phyloP scores from a whole-genome alignment of 2,329 filamentous ascomycete species.

The Bipolaris oryzae region DNA sequence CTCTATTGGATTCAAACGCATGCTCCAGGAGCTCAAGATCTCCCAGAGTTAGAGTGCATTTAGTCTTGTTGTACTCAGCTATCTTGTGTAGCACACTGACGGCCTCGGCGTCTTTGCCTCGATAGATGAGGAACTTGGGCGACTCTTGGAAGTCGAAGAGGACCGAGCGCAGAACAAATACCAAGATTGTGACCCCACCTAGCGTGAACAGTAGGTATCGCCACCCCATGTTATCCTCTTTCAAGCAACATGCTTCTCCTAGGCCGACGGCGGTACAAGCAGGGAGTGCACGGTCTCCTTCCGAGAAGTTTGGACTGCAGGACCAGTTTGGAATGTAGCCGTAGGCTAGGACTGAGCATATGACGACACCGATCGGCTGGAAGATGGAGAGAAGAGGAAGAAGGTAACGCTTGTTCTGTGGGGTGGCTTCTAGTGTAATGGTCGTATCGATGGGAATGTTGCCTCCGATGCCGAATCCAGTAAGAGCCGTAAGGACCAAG shows the following conservation, averaged over 20 bases:
- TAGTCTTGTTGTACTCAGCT: conserved; percentile 51
- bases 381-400: conserved; percentile 61
- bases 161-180: conserved; percentile 61
- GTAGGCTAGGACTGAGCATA: conserved; percentile 59
- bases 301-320: conserved; percentile 59
- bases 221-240: conserved; percentile 53
- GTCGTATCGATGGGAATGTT: conserved; percentile 64
- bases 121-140: conserved; percentile 64
- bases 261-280: conserved; percentile 51
- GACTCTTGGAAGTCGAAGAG: conserved; percentile 64
- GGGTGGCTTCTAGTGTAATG: conserved; percentile 63
- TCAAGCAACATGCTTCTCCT: conserved; percentile 47
- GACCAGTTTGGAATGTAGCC: conserved; percentile 60
- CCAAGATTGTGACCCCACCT: conserved; percentile 47
- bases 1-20: conserved; percentile 35
- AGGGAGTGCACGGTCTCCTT: conserved; percentile 48
- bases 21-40: conserved; percentile 46
- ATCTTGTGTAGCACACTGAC: conserved; percentile 54
- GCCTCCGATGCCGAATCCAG: conserved; percentile 59
- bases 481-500: conserved; percentile 60
- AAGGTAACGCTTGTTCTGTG: conserved; percentile 59
- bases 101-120: conserved; percentile 59
- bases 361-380: conserved; percentile 61
- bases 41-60: conserved; percentile 43
- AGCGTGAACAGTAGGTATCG: conserved; percentile 52